A percentile compares a stretch with the other conserved stretches of the same genome.
Evolutionary conservation across 2,329 filamentous ascomycete species (phyloP).

Genomic region (Colletotrichum eremochloae): DNA sequence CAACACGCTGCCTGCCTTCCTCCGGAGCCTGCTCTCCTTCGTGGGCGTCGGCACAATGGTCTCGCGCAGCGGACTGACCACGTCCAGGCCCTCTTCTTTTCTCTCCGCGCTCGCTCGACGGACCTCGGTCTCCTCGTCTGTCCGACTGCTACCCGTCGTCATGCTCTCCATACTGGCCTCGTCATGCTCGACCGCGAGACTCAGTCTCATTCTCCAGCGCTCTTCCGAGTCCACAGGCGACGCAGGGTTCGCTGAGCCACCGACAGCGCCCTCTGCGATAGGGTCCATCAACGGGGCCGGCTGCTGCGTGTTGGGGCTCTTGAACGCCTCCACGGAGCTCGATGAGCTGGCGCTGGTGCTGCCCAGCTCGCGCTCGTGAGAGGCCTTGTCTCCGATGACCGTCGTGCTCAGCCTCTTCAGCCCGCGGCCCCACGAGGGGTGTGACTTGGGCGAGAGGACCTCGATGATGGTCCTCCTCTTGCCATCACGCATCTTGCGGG

Average conservation of each 20-base stretch:
- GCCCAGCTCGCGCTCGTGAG: constrained; percentile 5
- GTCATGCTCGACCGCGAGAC: constrained; percentile 29
- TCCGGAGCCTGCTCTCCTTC: constrained; percentile 24
- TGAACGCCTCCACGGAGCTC: constrained; percentile 16
- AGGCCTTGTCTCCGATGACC: constrained; percentile 3
- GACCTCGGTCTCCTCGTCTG: constrained; percentile 41
- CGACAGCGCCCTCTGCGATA: constrained; percentile 7
- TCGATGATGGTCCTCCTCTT: constrained; percentile 36
- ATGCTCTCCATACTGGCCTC: constrained; percentile 46
- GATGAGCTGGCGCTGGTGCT: constrained; percentile 27
- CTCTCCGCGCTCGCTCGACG: constrained; percentile 44
- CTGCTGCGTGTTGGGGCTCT: not conserved
- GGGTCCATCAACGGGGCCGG: constrained; percentile 20
- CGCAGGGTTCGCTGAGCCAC: not conserved
- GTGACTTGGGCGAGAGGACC: constrained; percentile 43
- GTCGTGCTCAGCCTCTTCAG: constrained; percentile 34
- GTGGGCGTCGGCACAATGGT: not conserved
- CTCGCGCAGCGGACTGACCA: constrained; percentile 43
- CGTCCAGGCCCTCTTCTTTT: constrained; percentile 40
- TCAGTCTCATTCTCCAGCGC: not conserved
- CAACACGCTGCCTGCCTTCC: constrained; percentile 40
- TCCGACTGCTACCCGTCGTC: constrained; percentile 48
- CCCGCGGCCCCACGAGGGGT: constrained; percentile 31
- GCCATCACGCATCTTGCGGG: constrained; percentile 45
- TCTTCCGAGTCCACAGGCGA: constrained; percentile 34